phyloP scores from a whole-genome alignment of 2,329 filamentous ascomycete species.

The Colletotrichum siamense region DNA sequence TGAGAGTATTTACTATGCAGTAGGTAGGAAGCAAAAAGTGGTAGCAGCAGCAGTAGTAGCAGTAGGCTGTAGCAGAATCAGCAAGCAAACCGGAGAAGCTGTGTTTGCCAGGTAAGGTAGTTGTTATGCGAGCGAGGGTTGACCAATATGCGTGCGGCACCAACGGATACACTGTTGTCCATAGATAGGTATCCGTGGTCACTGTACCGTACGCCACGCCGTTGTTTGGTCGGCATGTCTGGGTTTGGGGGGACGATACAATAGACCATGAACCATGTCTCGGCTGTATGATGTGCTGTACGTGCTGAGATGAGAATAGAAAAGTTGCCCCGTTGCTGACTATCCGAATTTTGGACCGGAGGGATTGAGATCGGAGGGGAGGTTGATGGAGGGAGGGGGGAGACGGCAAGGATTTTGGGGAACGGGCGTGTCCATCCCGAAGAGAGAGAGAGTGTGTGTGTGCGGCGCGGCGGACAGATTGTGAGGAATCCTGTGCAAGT shows the following conservation, averaged over 20 bases:
- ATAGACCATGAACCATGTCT: not conserved
- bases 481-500: not conserved
- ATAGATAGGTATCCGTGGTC: not conserved
- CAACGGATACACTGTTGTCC: not conserved
- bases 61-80: not conserved
- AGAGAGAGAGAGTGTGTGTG: not conserved
- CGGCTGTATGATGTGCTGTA: not conserved
- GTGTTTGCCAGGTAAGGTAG: not conserved
- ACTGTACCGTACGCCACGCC: not conserved
- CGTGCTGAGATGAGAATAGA: slow-evolving; percentile 13
- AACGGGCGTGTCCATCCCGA: slow-evolving; percentile 14
- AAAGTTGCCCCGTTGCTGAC: slow-evolving; percentile 12
- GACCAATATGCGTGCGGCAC: not conserved
- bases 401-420: slow-evolving; percentile 6
- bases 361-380: slow-evolving; percentile 15
- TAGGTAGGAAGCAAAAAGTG: not conserved
- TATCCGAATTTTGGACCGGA: slow-evolving; percentile 2
- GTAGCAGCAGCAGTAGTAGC: not conserved
- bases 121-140: not conserved
- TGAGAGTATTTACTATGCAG: not conserved
- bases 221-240: not conserved
- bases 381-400: not conserved
- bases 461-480: not conserved
- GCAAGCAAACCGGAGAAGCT: not conserved
- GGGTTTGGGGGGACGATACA: not conserved